phyloP scores from a whole-genome alignment of 768 basidiomycete genomes.

The Xerocomellus chrysenteron region DNA sequence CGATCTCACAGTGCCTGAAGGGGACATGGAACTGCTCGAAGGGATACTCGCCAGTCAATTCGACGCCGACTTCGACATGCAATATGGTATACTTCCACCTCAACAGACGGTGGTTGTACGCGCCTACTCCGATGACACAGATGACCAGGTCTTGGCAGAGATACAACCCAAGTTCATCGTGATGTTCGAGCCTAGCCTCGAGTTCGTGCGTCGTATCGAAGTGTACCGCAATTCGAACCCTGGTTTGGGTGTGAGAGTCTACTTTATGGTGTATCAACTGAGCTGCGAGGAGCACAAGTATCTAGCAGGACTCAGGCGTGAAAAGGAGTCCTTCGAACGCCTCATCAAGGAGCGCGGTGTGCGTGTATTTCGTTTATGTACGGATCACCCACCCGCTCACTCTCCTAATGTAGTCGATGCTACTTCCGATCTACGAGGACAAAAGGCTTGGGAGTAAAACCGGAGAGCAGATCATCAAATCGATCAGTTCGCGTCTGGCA shows the following conservation, averaged over 20 bases:
- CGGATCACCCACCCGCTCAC: neutral
- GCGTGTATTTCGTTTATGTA: conserved; percentile 31
- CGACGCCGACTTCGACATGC: conserved; percentile 63
- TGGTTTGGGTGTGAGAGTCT: conserved; percentile 81
- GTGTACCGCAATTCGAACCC: conserved; percentile 86
- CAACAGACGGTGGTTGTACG: conserved; percentile 84
- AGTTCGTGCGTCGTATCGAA: conserved; percentile 91
- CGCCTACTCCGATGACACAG: conserved; percentile 88
- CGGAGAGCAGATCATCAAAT: conserved; percentile 66
- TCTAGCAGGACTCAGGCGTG: conserved; percentile 80
- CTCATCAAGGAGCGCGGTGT: conserved; percentile 92
- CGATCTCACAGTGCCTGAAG: conserved; percentile 17
- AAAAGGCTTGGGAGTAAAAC: conserved; percentile 37
- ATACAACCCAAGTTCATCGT: conserved; percentile 89
- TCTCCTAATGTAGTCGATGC: conserved; percentile 64
- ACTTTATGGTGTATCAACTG: conserved; percentile 93
- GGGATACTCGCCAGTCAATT: conserved; percentile 33
- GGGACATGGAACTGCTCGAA: conserved; percentile 25
- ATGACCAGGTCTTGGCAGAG: conserved; percentile 85
- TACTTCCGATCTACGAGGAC: conserved; percentile 78
- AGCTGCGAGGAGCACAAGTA: conserved; percentile 97
- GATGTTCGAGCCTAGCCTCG: conserved; percentile 93
- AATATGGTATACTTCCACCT: conserved; percentile 77
- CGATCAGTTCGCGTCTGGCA: conserved; percentile 81
- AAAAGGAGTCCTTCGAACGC: conserved; percentile 92